phyloP scores from a whole-genome alignment of 2,329 filamentous ascomycete genomes.

The Arthroderma sp. region DNA sequence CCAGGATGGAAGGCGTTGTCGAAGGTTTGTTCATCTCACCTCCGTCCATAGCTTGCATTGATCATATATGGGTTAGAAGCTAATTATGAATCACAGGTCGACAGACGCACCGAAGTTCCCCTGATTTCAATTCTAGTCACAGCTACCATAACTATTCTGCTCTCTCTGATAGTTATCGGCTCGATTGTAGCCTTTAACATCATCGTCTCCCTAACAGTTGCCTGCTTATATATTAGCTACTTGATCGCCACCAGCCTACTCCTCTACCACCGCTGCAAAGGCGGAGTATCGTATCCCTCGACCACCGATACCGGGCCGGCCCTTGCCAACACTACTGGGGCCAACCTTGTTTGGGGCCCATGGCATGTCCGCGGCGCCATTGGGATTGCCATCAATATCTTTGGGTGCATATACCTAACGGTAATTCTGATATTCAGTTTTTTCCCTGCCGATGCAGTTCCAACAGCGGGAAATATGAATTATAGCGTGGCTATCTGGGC shows the following conservation, averaged over 20 bases:
- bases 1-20: conserved; percentile 25
- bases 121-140: conserved; percentile 29
- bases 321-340: conserved; percentile 13
- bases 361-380: conserved; percentile 19
- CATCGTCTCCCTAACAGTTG: conserved; percentile 42
- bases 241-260: conserved; percentile 38
- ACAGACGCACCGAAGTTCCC: conserved; percentile 30
- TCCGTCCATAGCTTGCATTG: neutral
- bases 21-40: conserved; percentile 16
- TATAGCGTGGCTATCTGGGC: conserved; percentile 35
- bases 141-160: conserved; percentile 26
- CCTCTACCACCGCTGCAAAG: conserved; percentile 30
- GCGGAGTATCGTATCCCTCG: conserved; percentile 14
- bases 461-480: conserved; percentile 28
- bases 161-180: conserved; percentile 40
- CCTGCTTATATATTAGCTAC: conserved; percentile 42
- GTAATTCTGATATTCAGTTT: conserved; percentile 24
- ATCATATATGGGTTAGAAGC: neutral
- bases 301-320: conserved; percentile 9
- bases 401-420: conserved; percentile 24
- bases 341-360: conserved; percentile 20
- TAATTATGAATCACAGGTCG: conserved; percentile 20
- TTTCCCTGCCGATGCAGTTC: conserved; percentile 25
- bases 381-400: conserved; percentile 24
- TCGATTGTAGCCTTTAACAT: conserved; percentile 43